Evolutionary conservation across 345 rosid species (phyloP).

Genomic region (Syzygium grande): DNA sequence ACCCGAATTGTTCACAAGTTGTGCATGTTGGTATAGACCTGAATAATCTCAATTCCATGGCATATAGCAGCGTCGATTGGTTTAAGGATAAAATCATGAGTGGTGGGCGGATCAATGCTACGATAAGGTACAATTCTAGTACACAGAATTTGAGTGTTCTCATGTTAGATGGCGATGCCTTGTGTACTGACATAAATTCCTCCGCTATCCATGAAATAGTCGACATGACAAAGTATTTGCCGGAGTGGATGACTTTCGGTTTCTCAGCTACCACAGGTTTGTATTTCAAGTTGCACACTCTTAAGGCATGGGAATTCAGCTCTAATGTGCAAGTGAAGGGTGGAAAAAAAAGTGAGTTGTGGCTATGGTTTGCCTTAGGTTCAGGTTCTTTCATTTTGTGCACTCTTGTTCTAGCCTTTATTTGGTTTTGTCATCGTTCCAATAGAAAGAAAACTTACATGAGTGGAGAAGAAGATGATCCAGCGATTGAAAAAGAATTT

Average conservation of each 20-base stretch:
- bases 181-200: rapidly evolving
- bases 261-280: rapidly evolving
- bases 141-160: neutral
- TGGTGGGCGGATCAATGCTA: neutral
- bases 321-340: neutral
- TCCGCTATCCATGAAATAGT: rapidly evolving
- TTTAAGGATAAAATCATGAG: rapidly evolving
- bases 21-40: neutral
- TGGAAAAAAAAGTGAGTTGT: neutral
- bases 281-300: neutral
- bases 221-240: neutral
- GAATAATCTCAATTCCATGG: neutral
- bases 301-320: neutral
- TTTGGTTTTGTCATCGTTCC: neutral
- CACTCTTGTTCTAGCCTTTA: neutral
- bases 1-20: neutral
- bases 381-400: rapidly evolving
- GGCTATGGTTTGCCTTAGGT: neutral
- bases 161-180: rapidly evolving
- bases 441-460: neutral
- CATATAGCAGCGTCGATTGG: rapidly evolving
- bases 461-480: neutral
- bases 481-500: neutral
- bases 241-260: neutral
- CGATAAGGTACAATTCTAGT: neutral